Base-by-base conservation (phyloP, 2,329 filamentous ascomycete genomes). In the Hypoxylon sp. region DNA sequence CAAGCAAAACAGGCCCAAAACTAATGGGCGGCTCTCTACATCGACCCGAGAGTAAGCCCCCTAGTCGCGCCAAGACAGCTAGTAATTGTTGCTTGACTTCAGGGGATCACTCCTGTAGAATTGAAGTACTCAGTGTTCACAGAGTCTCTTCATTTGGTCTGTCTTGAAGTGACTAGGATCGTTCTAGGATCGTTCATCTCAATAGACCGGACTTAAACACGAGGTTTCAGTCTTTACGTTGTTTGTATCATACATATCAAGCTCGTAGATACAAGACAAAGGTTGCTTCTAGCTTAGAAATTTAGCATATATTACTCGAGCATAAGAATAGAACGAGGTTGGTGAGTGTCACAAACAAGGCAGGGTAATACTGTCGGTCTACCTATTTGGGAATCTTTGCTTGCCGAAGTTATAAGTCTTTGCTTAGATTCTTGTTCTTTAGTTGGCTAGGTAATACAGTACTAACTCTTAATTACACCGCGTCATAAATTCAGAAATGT, bases 1-100 rank as follows among this genome's bases (percentile, higher is more conserved):
- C 72, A 74, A 70, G 70, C 71, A 57, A 72, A 68, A 72, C 60
- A 57, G 43, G 46, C 45, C 65, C 68, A 73, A 71, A 69, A 72
- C 71, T 36, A 43, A 63, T 60, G 49, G 61, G 60, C 43, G 17
- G 23, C 56, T 61, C 63, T 50, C 57, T 64, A 69, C 68, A 53
- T 64, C 57, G 60, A 63, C 46, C 69, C 63, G 49, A 50, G 57
- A 56, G 43, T 58, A 53, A 51, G 50, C 59, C 67, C 51, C 65
- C 59, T 63, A 64, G 52, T 59, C 30, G 34, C 56, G 65, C 67
- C 67, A 70, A 68, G 64, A 41, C 46, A 57, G 60, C 50, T 66
- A 66, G 66, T 64, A 68, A 63, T 67, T 69, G 56, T 61, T 57
- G 50, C 45, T 60, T 50, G 51, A 62, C 25, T 45, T 48, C 51